phyloP scores from a whole-genome alignment of 139 green algal genomes.

The Chara braunii region DNA sequence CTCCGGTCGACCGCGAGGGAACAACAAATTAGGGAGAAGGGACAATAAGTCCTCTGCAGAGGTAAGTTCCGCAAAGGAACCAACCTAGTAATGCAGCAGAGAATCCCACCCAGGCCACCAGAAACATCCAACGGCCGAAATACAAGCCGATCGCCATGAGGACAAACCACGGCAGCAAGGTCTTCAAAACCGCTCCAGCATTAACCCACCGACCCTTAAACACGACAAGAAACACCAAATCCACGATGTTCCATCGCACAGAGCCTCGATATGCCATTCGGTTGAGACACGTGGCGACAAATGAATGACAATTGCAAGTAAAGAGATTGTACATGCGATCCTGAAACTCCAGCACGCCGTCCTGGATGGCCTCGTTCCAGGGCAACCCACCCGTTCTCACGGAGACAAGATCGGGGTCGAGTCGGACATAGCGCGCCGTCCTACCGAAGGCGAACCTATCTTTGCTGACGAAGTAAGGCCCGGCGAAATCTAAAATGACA shows the following conservation, averaged over 20 bases:
- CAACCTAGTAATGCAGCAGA: slow-evolving; percentile 8
- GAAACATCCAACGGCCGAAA: slow-evolving; percentile 13
- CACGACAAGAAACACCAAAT: slow-evolving; percentile 20
- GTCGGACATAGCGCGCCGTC: slow-evolving; percentile 18
- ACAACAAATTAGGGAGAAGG: no score
- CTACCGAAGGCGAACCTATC: slow-evolving; percentile 38
- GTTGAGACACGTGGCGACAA: slow-evolving; percentile 33
- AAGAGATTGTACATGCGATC: slow-evolving; percentile 40
- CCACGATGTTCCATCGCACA: slow-evolving; percentile 29
- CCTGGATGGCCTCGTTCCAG: slow-evolving; percentile 23
- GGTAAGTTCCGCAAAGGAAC: slow-evolving; percentile 32
- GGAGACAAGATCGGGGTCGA: slow-evolving; percentile 25
- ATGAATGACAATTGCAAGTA: slow-evolving; percentile 40
- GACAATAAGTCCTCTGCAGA: slow-evolving; percentile 19
- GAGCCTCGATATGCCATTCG: slow-evolving; percentile 21
- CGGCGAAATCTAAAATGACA: slow-evolving; percentile 41
- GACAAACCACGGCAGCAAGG: slow-evolving; percentile 24
- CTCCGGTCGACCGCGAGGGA: no score
- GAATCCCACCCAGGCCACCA: slow-evolving; percentile 24
- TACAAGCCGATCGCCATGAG: slow-evolving; percentile 24
- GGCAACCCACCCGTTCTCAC: background rate
- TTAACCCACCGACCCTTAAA: slow-evolving; percentile 21
- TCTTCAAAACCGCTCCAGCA: background rate
- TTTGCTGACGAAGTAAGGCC: slow-evolving; percentile 34
- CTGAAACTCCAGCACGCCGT: slow-evolving; percentile 15